A percentile compares a stretch with the other conserved stretches of the same genome.
phyloP scores from a whole-genome alignment of 306 rosid genomes.

The Arachis hypogaea region DNA sequence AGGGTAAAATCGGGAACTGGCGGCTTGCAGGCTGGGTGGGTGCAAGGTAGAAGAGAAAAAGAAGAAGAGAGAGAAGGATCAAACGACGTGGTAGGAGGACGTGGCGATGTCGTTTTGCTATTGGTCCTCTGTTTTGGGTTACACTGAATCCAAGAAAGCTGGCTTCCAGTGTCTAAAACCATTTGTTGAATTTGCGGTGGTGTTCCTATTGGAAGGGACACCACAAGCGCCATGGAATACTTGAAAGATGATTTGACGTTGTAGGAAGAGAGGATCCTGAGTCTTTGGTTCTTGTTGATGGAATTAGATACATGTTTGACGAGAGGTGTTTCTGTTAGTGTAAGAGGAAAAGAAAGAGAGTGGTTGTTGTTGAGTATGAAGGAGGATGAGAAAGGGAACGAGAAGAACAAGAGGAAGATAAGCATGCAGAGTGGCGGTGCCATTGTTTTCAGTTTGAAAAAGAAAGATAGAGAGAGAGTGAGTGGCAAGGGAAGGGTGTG shows the following conservation, averaged over 20 bases:
- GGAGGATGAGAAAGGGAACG: slow-evolving; percentile 30
- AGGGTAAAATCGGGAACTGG: slow-evolving; percentile 86
- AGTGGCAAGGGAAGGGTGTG: background rate
- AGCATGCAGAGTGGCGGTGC: slow-evolving; percentile 40
- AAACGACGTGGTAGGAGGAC: slow-evolving; percentile 57
- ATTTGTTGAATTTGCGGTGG: slow-evolving; percentile 86
- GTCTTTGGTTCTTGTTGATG: slow-evolving; percentile 3
- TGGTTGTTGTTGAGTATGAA: slow-evolving; percentile 1
- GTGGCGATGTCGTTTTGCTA: slow-evolving; percentile 42
- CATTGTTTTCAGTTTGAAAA: slow-evolving; percentile 34
- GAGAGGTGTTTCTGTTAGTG: background rate
- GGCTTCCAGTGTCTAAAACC: slow-evolving; percentile 96
- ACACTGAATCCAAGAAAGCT: slow-evolving; percentile 93
- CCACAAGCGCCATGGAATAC: slow-evolving; percentile 74
- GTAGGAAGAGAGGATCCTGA: slow-evolving; percentile 33
- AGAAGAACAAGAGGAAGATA: slow-evolving; percentile 13
- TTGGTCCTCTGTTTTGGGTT: background rate
- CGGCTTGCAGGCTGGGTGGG: slow-evolving; percentile 82
- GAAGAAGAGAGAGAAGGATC: slow-evolving; percentile 88
- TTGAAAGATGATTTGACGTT: slow-evolving; percentile 59
- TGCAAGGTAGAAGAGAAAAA: slow-evolving; percentile 75
- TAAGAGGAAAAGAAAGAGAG: slow-evolving; percentile 61
- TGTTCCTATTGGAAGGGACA: slow-evolving; percentile 83
- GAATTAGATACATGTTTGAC: background rate
- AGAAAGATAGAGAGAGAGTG: background rate